These are phyloP conservation scores for Coniochaeta sp. DNA, from an alignment of 2,329 filamentous ascomycete genomes.

Conservation along the genomic window DNA sequence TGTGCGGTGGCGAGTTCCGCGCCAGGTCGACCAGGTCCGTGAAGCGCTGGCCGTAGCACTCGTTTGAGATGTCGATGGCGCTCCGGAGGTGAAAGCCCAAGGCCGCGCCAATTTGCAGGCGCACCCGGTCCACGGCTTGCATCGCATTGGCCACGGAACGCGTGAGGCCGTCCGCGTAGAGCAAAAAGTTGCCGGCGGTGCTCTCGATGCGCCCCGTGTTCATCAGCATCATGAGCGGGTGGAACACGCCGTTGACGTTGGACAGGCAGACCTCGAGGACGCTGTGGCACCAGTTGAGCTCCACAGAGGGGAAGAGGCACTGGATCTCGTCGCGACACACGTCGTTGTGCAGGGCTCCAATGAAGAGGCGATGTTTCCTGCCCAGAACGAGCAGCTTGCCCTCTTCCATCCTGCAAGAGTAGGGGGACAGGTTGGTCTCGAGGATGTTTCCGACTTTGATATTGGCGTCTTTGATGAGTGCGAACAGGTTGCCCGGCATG, in stretches of 20 bases:
- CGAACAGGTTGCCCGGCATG: conserved; percentile 17
- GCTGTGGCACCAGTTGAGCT: conserved; percentile 17
- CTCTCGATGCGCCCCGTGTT: conserved; percentile 20
- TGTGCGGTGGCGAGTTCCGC: conserved; percentile 15
- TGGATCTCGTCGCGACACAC: conserved; percentile 6
- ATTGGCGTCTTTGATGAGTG: conserved; percentile 10
- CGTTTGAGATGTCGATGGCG: conserved; percentile 15
- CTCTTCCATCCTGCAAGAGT: conserved; percentile 16
- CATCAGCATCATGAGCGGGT: conserved; percentile 19
- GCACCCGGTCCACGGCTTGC: conserved; percentile 14
- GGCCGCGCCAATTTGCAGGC: conserved; percentile 14
- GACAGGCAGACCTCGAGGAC: conserved; percentile 17
- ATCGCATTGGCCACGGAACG: conserved; percentile 14
- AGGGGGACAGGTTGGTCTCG: conserved; percentile 17
- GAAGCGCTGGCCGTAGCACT: conserved; percentile 17
- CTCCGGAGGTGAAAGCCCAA: conserved; percentile 15
- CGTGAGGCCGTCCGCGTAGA: conserved; percentile 14
- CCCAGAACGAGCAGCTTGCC: conserved; percentile 13
- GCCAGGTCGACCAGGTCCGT: conserved; percentile 16
- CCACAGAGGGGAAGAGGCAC: conserved; percentile 11
- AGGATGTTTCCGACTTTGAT: conserved; percentile 13
- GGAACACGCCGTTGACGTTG: conserved; percentile 20
- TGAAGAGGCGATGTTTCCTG: conserved; percentile 7
- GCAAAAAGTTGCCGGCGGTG: conserved; percentile 15
- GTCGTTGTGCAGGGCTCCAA: neutral